These are phyloP conservation scores for Lactarius deliciosus DNA, from an alignment of 768 basidiomycete species.

Conservation along the genomic window DNA sequence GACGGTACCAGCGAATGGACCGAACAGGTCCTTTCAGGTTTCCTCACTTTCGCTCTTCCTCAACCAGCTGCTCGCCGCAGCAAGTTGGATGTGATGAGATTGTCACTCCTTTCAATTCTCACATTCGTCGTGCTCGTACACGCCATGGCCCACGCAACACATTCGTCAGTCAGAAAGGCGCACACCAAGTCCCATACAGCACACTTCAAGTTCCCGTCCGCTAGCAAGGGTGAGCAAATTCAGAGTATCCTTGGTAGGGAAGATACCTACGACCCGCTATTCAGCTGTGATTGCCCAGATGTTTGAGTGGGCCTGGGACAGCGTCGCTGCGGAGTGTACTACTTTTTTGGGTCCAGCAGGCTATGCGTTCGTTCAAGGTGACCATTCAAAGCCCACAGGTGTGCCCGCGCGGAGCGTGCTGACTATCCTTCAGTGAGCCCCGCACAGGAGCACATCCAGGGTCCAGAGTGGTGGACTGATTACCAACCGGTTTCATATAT, in stretches of 20 bases:
- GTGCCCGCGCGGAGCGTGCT: background rate
- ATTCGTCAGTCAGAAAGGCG: too few species aligned
- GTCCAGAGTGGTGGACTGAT: conserved; percentile 72
- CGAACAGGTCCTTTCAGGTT: background rate
- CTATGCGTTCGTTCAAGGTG: conserved; percentile 68
- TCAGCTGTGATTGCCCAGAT: conserved; percentile 61
- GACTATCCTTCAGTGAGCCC: conserved; percentile 41
- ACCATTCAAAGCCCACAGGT: background rate
- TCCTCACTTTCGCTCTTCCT: background rate
- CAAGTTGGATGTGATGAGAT: background rate
- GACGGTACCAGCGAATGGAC: too few species aligned
- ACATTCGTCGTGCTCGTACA: background rate
- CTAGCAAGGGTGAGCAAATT: background rate
- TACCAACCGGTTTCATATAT: conserved; percentile 69
- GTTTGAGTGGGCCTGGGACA: conserved; percentile 61
- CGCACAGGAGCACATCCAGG: conserved; percentile 56
- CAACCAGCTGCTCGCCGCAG: background rate
- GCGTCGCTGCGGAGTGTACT: conserved; percentile 62
- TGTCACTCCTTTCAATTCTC: conserved; percentile 2
- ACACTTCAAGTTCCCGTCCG: background rate
- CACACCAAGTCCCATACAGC: background rate
- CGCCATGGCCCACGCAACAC: background rate
- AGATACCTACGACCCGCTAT: background rate
- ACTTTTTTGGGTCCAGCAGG: conserved; percentile 62
- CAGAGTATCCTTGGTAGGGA: too few species aligned